Conservation (phyloP, 371 early-diverging fungal genomes). For the Paraphysoderma sedebokerense region DNA sequence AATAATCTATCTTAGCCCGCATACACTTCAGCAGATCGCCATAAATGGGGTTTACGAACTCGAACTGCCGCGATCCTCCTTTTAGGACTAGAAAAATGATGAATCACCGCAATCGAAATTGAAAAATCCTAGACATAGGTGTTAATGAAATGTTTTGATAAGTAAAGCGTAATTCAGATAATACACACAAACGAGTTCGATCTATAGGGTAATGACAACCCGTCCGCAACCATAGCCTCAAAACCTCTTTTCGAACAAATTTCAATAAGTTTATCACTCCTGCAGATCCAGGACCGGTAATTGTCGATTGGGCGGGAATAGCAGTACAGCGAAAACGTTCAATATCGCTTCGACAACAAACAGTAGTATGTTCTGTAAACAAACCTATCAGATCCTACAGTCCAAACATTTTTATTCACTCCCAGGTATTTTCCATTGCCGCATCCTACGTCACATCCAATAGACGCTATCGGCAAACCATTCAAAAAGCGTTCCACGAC, state of each 20-base stretch:
- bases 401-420: slow-evolving; percentile 50
- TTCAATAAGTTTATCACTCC: slow-evolving; percentile 57
- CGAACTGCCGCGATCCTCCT: slow-evolving; percentile 52
- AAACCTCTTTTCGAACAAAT: slow-evolving; percentile 57
- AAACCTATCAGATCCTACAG: slow-evolving; percentile 72
- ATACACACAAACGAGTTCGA: slow-evolving; percentile 41
- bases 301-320: no score
- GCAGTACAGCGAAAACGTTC: neutral
- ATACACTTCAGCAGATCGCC: neutral
- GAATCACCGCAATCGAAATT: slow-evolving; percentile 90
- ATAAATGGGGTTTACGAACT: slow-evolving; percentile 5
- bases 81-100: slow-evolving; percentile 73
- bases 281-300: no score
- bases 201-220: slow-evolving; percentile 57
- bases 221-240: slow-evolving; percentile 75
- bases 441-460: slow-evolving; percentile 91
- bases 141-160: neutral
- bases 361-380: neutral
- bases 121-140: slow-evolving; percentile 55
- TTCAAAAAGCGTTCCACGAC: slow-evolving; percentile 71
- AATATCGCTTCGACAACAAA: neutral
- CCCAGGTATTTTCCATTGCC: slow-evolving; percentile 96
- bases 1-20: slow-evolving; percentile 3
- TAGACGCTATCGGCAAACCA: slow-evolving; percentile 33
- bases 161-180: neutral